phyloP scores from a whole-genome alignment of 352 stramenopile species.

The Globisporangium nunn region DNA sequence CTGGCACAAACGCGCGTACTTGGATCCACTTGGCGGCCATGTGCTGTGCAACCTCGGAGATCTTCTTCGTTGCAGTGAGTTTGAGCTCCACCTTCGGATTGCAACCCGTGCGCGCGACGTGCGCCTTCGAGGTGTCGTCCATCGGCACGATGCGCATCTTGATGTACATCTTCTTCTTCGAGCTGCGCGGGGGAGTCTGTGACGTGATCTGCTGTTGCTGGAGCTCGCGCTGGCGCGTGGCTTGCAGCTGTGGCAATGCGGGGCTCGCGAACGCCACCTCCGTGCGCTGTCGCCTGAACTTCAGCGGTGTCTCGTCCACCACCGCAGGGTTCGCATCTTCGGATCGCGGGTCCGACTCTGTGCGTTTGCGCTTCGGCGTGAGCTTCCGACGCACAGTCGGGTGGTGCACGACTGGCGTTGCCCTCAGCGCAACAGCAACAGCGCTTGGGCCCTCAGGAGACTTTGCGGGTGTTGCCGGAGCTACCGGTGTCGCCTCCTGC shows the following conservation, averaged over 20 bases:
- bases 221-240: not conserved
- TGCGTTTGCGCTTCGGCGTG: conserved; percentile 26
- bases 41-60: conserved; percentile 68
- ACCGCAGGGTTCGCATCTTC: not conserved
- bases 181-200: conserved; percentile 45
- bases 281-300: conserved; percentile 4
- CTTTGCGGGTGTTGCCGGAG: not conserved
- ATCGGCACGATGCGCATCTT: conserved; percentile 77
- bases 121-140: conserved; percentile 48
- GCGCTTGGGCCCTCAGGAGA: not conserved
- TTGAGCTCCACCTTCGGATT: conserved; percentile 80
- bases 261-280: conserved; percentile 29
- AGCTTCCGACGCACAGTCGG: conserved; percentile 57
- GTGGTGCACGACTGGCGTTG: conserved; percentile 32
- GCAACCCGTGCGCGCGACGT: conserved; percentile 36
- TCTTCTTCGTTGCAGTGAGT: conserved; percentile 68
- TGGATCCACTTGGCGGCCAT: conserved; percentile 74
- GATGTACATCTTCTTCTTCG: conserved; percentile 71
- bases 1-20: conserved; percentile 25
- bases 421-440: not conserved
- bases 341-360: conserved; percentile 2
- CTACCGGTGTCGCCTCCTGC: not conserved
- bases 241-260: conserved; percentile 11
- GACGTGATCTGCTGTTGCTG: conserved; percentile 14
- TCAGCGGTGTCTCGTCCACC: conserved; percentile 8